Conservation (phyloP, 345 rosid species). For the Moricandia moricandioides region DNA sequence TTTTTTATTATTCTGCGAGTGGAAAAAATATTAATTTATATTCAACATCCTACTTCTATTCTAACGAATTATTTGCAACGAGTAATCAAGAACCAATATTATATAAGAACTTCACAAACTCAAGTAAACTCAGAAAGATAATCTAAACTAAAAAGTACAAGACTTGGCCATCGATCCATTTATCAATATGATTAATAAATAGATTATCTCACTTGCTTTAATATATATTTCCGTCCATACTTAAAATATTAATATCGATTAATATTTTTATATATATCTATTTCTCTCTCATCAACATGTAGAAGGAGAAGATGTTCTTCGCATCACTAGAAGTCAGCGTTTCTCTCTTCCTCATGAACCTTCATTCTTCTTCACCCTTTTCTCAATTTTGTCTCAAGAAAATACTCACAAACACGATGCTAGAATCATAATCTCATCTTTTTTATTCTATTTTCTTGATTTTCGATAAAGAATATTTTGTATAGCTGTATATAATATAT, state of each 20-base stretch:
- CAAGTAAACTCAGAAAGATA: constrained; percentile 14
- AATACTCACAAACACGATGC: constrained; percentile 17
- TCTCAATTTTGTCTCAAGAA: constrained; percentile 15
- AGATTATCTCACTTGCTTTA: constrained; percentile 21
- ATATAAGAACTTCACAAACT: constrained; percentile 5
- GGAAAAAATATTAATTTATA: neutral
- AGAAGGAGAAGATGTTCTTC: constrained; percentile 34
- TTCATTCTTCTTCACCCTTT: constrained; percentile 32
- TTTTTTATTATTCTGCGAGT: constrained; percentile 1
- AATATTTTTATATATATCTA: neutral
- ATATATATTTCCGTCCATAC: constrained; percentile 26
- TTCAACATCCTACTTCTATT: neutral
- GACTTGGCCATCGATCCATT: constrained; percentile 28
- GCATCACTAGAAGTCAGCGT: constrained; percentile 86
- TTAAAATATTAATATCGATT: constrained; percentile 11
- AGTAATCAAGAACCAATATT: constrained; percentile 26
- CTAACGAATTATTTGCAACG: neutral
- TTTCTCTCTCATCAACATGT: constrained; percentile 25
- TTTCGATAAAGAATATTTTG: neutral
- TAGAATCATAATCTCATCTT: neutral
- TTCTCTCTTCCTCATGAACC: constrained; percentile 39
- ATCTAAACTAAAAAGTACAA: constrained; percentile 16
- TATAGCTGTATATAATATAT: neutral
- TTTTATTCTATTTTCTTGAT: neutral
- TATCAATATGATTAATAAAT: constrained; percentile 1